Evolutionary conservation across 176 grass and related monocot genomes (phyloP), one percentile per base, ranked within the genome.

Genomic region (Phoenix dactylifera): DNA sequence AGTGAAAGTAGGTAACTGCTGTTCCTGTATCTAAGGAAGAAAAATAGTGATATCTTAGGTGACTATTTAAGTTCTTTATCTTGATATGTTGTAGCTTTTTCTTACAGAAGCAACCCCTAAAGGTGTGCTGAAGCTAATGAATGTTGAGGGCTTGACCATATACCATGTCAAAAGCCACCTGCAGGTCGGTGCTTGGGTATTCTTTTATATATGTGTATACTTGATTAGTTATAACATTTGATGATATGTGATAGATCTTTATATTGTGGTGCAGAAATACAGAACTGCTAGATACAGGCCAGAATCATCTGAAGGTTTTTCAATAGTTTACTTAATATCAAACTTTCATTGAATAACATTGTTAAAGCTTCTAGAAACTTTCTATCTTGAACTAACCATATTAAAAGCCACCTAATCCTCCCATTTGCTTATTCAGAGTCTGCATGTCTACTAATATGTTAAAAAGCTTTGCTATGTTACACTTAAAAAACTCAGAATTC

Each of bases 161-260:
- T 95, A 88, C 72, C 85, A 95, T 74, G 81, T 88, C 48, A 95
- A 95, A 76, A 95, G 85, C 71, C 89, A 95, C 78, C 69, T 95
- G 25, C 89, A 85, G 81, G 89, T 95, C 7, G 3, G 5, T 28
- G 44, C 71, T 66, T 57, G 51, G 9, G 28, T 64, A 9, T 26
- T 60, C 35, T 57, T 15, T 57, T 63, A 30, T 16, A 7, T 44
- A 44, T 3, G 3, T 44, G 10, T 2, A 44, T 12, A 14, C 35
- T 30, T 30, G 28, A 30, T 30, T 30, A 30, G 28, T 30, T 30
- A 14, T 44, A 44, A 44, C 10, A 44, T 44, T 44, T 44, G 35
- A 9, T 44, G 35, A 44, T 44, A 20, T 7, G 18, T 29, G 18
- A 12, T 10, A 18, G 25, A 20, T 18, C n/a, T 5, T 60, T 58